Base-by-base conservation (phyloP, 306 rosid species). In the Abrus precatorius region DNA sequence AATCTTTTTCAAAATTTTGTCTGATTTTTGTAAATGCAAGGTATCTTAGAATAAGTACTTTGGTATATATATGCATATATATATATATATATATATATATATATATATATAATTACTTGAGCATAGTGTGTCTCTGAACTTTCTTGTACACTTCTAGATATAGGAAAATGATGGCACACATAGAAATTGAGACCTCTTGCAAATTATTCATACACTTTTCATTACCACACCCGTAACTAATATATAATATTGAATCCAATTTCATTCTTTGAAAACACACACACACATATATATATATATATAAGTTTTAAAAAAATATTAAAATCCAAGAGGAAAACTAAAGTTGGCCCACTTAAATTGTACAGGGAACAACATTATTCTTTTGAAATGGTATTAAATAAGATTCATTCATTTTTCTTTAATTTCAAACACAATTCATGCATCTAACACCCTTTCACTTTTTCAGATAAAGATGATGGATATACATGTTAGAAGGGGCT, bases 391-490 rank as follows among this genome's bases (percentile, higher is more conserved):
- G 48, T 32, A 43, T 71, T 61, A 53, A 79, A 11, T 28, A 52
- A 41, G 9, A 7, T 9, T 3, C 38, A 0, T 28, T 38, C 14
- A 30, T 55, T 14, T 32, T 45, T 14, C 27, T 75, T 57, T 20
- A 20, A 20, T 20, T 67, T 68, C 65, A 68, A 68, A 40, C 40
- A 75, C 7, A 56, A 67, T 75, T 57, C 44, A 38, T 57, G 28
- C 48, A 29, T 82, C 38, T 29, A 73, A 9, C 40, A 27, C 54
- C 14, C 75, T 44, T 56, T 54, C 57, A 54, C 65, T 32, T 20
- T 81, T 73, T 81, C 14, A 41, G 53, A 62, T 48, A 62, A 72
- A 40, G 56, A 52, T 7, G 47, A 80, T 62, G 61, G 54, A 49
- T 59, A 49, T 59, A 69, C 29, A 14, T 36, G 20, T 32, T 64